Percentiles rank a stretch among this genome's conserved stretches.
Conservation (phyloP, 2,329 filamentous ascomycete species). For the Nothophoma quercina region DNA sequence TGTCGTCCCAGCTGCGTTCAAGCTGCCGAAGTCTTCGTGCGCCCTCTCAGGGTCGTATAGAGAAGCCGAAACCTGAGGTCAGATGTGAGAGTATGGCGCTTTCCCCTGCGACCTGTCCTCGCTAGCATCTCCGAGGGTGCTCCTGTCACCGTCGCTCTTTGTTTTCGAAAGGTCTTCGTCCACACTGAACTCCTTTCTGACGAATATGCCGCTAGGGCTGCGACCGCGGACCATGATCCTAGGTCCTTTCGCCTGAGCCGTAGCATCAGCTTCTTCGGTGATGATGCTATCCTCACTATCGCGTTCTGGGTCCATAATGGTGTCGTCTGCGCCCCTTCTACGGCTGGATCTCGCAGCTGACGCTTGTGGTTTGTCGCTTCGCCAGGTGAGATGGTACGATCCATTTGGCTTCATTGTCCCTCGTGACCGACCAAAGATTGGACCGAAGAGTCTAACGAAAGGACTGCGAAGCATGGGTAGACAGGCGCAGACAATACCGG, state of each 20-base stretch:
- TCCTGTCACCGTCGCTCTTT: constrained; percentile 17
- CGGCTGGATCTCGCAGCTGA: constrained; percentile 13
- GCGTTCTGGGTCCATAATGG: constrained; percentile 19
- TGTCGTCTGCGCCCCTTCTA: constrained; percentile 13
- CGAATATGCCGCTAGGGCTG: constrained; percentile 25
- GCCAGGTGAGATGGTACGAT: constrained; percentile 22
- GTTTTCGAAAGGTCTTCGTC: constrained; percentile 16
- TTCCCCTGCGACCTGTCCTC: constrained; percentile 24
- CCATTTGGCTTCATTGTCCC: constrained; percentile 6
- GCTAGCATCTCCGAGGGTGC: constrained; percentile 16
- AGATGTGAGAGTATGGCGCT: constrained; percentile 25
- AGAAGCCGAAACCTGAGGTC: background rate
- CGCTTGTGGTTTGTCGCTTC: constrained; percentile 12
- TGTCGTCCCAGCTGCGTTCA: background rate
- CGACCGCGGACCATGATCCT: constrained; percentile 7
- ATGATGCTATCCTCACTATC: constrained; percentile 29
- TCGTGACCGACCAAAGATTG: constrained; percentile 25
- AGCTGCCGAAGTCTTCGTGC: background rate
- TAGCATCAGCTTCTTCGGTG: background rate
- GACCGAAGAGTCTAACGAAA: constrained; percentile 30
- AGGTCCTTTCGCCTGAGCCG: background rate
- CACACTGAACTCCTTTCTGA: constrained; percentile 32
- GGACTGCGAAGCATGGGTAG: constrained; percentile 35
- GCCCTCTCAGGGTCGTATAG: background rate
- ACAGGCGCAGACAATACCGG: constrained; percentile 33